A percentile compares a stretch with the other conserved stretches of the same genome.
Evolutionary conservation across 495 filamentous ascomycete species (phyloP).

Genomic region (Aspergillus egyptiacus): DNA sequence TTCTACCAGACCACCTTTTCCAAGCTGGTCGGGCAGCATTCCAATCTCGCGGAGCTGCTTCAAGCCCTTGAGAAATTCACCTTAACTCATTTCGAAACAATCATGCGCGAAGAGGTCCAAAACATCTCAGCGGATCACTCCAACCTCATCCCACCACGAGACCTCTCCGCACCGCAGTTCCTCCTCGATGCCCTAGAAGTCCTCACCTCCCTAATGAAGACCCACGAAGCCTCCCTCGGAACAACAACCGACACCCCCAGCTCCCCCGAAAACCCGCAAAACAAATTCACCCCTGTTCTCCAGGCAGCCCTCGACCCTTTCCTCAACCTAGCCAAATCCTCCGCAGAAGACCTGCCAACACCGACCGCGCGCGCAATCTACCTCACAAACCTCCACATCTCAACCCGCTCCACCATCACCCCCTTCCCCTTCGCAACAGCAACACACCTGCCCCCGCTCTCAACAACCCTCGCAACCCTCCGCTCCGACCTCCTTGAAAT

Average conservation of each 20-base stretch:
- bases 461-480: conserved; percentile 33
- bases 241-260: conserved; percentile 50
- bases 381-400: conserved; percentile 71
- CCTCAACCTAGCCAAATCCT: conserved; percentile 62
- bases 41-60: conserved; percentile 64
- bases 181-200: conserved; percentile 72
- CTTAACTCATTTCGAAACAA: conserved; percentile 70
- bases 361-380: conserved; percentile 64
- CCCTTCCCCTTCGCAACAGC: conserved; percentile 40
- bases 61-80: conserved; percentile 66
- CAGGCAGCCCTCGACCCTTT: conserved; percentile 82
- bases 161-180: conserved; percentile 79
- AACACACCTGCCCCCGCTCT: conserved; percentile 33
- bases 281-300: conserved; percentile 67
- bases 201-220: conserved; percentile 69
- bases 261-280: conserved; percentile 20
- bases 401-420: conserved; percentile 38
- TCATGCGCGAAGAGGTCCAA: conserved; percentile 73
- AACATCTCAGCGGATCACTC: conserved; percentile 64
- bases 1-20: conserved; percentile 87
- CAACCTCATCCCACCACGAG: conserved; percentile 42
- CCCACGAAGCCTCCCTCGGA: conserved; percentile 73
- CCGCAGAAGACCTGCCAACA: conserved; percentile 54
- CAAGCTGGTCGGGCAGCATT: conserved; percentile 65
- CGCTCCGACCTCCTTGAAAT: conserved; percentile 38